A percentile compares a stretch with the other conserved stretches of the same genome.
phyloP scores from a whole-genome alignment of 2,329 filamentous ascomycete genomes.

The Fusarium marasasianum region DNA sequence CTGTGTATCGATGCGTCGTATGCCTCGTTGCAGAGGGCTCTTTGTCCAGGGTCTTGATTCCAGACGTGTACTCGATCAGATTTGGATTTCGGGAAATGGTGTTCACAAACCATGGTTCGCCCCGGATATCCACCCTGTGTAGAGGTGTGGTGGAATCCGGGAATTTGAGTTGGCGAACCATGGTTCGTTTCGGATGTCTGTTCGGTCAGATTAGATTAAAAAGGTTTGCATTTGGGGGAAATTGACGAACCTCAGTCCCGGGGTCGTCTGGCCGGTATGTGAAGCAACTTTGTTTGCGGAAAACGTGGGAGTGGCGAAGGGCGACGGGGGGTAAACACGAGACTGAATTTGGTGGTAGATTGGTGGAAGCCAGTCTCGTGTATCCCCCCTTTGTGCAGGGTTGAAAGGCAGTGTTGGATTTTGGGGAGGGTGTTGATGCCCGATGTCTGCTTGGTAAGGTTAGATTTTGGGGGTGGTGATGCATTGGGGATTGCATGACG shows the following conservation, averaged over 20 bases:
- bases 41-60: conserved; percentile 75
- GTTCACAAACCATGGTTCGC: conserved; percentile 88
- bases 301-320: too few species aligned
- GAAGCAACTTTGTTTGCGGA: too few species aligned
- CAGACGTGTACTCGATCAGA: conserved; percentile 77
- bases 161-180: neutral
- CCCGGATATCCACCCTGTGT: conserved; percentile 69
- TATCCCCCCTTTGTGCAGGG: neutral
- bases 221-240: neutral
- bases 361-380: neutral
- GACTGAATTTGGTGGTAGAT: neutral
- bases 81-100: conserved; percentile 75
- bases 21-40: conserved; percentile 33
- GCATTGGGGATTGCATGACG: neutral
- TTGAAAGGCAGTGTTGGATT: neutral
- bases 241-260: neutral
- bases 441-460: too few species aligned
- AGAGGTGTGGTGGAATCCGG: too few species aligned
- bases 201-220: neutral
- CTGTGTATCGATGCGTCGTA: too few species aligned
- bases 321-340: neutral
- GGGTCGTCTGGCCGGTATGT: neutral
- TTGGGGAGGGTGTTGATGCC: too few species aligned
- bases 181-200: neutral
- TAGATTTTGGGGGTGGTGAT: too few species aligned